A percentile compares a stretch with the other conserved stretches of the same genome.
phyloP scores from a whole-genome alignment of 768 basidiomycete species.

The Macrolepiota dolichaula region DNA sequence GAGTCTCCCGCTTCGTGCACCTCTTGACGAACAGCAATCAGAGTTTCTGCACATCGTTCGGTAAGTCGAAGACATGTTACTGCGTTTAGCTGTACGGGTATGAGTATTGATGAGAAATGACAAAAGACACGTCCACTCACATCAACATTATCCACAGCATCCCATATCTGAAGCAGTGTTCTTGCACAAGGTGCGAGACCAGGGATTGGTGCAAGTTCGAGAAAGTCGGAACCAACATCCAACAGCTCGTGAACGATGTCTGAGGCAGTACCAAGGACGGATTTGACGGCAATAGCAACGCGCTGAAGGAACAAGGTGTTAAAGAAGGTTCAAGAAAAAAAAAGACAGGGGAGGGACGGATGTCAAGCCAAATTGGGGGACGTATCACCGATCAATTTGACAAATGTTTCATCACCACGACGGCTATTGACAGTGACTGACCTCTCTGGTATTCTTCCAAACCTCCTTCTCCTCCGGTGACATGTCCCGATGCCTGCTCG shows the following conservation, averaged over 20 bases:
- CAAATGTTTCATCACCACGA: too few species aligned
- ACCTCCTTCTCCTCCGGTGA: conserved; percentile 12
- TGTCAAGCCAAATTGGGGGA: background rate
- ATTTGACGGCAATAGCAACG: conserved; percentile 27
- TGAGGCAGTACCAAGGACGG: conserved; percentile 30
- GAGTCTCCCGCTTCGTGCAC: conserved; percentile 40
- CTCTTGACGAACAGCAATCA: conserved; percentile 52
- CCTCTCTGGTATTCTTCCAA: conserved; percentile 14
- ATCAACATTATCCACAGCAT: conserved; percentile 48
- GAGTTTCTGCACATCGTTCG: conserved; percentile 57
- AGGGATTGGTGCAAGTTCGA: conserved; percentile 46
- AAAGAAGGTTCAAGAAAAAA: background rate
- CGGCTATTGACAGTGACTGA: too few species aligned
- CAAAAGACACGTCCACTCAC: conserved; percentile 31
- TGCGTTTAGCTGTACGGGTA: conserved; percentile 44
- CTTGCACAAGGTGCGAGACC: conserved; percentile 48
- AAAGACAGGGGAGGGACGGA: background rate
- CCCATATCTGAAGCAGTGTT: conserved; percentile 52
- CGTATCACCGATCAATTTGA: conserved; percentile 1
- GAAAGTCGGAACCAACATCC: conserved; percentile 27
- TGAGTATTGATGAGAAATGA: background rate
- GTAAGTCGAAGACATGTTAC: conserved; percentile 56
- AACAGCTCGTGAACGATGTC: conserved; percentile 36
- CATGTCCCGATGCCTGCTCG: conserved; percentile 8
- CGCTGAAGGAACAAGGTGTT: conserved; percentile 19